phyloP scores from a whole-genome alignment of 2,329 filamentous ascomycete genomes.

The Ustulina deusta region DNA sequence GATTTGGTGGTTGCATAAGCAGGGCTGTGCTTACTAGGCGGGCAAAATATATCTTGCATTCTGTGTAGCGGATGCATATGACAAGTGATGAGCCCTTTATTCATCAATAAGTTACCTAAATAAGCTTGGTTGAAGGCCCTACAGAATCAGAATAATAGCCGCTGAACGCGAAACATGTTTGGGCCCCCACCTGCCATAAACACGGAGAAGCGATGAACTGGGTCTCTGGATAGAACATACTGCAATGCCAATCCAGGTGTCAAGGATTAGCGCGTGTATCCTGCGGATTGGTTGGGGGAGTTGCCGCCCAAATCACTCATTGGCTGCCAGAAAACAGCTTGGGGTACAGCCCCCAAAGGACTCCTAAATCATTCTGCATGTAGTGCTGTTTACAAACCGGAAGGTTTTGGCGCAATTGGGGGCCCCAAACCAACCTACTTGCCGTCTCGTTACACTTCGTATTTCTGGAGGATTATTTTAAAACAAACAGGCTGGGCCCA shows the following conservation, averaged over 20 bases:
- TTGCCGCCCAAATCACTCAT: conserved; percentile 1
- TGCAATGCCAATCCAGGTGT: neutral
- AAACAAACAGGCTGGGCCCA: neutral
- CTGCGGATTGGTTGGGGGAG: neutral
- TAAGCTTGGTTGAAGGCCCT: neutral
- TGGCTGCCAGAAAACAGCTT: conserved; percentile 1
- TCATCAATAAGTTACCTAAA: neutral
- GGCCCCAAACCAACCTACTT: neutral
- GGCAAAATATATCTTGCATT: neutral
- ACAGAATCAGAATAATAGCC: neutral
- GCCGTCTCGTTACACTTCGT: neutral
- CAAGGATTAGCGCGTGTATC: neutral
- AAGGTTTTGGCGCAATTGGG: neutral
- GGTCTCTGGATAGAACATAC: neutral
- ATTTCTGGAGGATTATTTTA: neutral
- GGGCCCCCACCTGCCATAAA: neutral
- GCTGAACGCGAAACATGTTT: conserved; percentile 10
- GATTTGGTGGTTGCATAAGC: neutral
- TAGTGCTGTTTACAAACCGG: neutral
- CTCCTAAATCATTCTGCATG: neutral
- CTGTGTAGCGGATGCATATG: neutral
- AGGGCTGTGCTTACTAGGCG: neutral
- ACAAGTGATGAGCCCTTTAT: neutral
- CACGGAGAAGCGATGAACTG: neutral
- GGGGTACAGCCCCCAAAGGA: conserved; percentile 20